A percentile compares a stretch with the other conserved stretches of the same genome.
Conservation (phyloP, 768 basidiomycete genomes). For the Leccinum obscurum region DNA sequence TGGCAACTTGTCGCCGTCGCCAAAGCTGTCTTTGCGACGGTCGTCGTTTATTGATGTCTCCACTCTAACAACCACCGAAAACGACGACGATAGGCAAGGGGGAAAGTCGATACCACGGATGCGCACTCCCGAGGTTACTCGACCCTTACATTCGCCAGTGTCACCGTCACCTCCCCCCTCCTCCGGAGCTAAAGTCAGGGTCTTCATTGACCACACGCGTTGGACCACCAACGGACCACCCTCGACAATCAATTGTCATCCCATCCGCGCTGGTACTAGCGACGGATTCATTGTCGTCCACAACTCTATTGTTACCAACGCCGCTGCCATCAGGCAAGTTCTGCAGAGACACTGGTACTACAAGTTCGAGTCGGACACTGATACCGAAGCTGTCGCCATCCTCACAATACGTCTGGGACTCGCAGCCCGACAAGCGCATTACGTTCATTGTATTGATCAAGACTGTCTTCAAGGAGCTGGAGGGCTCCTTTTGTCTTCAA, state of each 20-base stretch:
- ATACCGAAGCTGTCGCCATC: conserved; percentile 97
- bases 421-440: conserved; percentile 79
- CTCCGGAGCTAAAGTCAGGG: conserved; percentile 30
- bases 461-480: conserved; percentile 93
- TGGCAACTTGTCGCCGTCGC: conserved; percentile 5
- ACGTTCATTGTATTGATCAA: conserved; percentile 93
- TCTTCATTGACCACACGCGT: conserved; percentile 97
- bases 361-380: conserved; percentile 92
- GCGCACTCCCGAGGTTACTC: conserved; percentile 13
- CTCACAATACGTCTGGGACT: conserved; percentile 96
- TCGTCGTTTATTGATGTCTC: conserved; percentile 24
- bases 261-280: conserved; percentile 77
- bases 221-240: conserved; percentile 99
- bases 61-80: neutral
- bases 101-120: conserved; percentile 8
- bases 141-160: too few species aligned
- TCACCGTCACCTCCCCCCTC: neutral
- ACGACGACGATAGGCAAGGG: neutral
- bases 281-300: conserved; percentile 93
- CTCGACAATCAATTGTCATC: conserved; percentile 89
- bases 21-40: conserved; percentile 15
- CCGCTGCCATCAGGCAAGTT: conserved; percentile 81
- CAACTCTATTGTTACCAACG: conserved; percentile 99
- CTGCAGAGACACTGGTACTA: conserved; percentile 90
- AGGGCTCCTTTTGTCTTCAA: conserved; percentile 99